Evolutionary conservation across 1,284 basidiomycete species (phyloP).

Genomic region (Apiotrichum veenhuisii): DNA sequence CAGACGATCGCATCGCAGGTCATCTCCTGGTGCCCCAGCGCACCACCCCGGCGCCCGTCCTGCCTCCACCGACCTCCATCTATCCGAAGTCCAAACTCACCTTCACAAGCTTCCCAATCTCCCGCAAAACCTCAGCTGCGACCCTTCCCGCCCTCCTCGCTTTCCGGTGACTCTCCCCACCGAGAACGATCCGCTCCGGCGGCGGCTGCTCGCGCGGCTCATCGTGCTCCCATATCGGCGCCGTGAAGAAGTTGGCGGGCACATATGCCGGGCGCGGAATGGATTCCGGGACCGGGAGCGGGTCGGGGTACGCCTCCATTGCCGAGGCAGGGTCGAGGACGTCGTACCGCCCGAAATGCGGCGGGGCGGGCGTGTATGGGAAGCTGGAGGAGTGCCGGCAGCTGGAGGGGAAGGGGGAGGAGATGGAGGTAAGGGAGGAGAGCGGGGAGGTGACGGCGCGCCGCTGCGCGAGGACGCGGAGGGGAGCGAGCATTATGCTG

Average conservation of each 20-base stretch:
- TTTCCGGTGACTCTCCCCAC: constrained; percentile 57
- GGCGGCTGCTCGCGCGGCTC: constrained; percentile 38
- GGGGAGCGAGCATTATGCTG: neutral
- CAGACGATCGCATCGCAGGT: too few relatives aligned
- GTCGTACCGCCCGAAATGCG: constrained; percentile 35
- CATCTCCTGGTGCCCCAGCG: too few relatives aligned
- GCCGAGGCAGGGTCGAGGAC: constrained; percentile 29
- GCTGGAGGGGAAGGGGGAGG: neutral
- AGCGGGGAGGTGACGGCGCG: neutral
- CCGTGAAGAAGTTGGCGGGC: constrained; percentile 41
- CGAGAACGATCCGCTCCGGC: constrained; percentile 55
- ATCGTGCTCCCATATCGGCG: constrained; percentile 54
- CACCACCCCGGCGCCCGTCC: too few relatives aligned
- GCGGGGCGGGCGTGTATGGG: constrained; percentile 18
- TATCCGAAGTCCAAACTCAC: constrained; percentile 48
- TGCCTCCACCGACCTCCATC: neutral
- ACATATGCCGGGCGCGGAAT: constrained; percentile 65
- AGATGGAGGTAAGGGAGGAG: neutral
- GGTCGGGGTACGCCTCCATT: constrained; percentile 39
- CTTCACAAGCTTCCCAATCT: constrained; percentile 58
- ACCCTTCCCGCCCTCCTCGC: constrained; percentile 61
- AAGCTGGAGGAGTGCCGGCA: neutral
- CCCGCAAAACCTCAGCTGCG: constrained; percentile 61
- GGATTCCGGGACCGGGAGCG: constrained; percentile 58
- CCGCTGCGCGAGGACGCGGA: too few relatives aligned